Conservation (phyloP, 2,329 filamentous ascomycete species). For the Ploettnerulaceae sp. region DNA sequence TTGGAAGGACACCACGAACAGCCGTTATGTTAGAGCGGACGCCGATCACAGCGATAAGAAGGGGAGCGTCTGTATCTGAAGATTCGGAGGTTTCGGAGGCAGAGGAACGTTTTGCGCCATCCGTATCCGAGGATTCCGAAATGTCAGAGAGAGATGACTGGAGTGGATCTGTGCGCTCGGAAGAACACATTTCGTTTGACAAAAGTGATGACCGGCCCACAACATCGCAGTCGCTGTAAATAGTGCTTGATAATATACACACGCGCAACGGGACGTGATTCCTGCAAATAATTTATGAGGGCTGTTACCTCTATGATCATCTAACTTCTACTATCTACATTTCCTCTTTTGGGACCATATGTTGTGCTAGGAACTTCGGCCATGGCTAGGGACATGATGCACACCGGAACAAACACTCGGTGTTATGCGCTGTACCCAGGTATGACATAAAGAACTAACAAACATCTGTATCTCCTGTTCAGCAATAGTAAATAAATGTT, state of each 20-base stretch:
- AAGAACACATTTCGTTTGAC: background rate
- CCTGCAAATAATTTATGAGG: slow-evolving; percentile 8
- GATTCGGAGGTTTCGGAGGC: slow-evolving; percentile 18
- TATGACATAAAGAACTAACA: too few relatives aligned
- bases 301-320: background rate
- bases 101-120: slow-evolving; percentile 16
- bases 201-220: slow-evolving; percentile 6
- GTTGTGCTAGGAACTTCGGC: too few relatives aligned
- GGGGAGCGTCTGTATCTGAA: slow-evolving; percentile 20
- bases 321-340: background rate
- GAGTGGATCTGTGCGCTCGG: slow-evolving; percentile 12
- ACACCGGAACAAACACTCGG: too few relatives aligned
- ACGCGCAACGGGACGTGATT: slow-evolving; percentile 14
- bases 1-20: slow-evolving; percentile 22
- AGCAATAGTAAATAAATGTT: too few relatives aligned
- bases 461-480: too few relatives aligned
- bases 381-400: too few relatives aligned
- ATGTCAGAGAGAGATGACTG: slow-evolving; percentile 19
- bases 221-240: slow-evolving; percentile 11
- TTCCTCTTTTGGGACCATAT: too few relatives aligned
- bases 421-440: too few relatives aligned
- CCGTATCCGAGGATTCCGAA: slow-evolving; percentile 18
- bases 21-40: slow-evolving; percentile 20
- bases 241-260: background rate
- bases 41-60: slow-evolving; percentile 24